Conservation (phyloP, 179 eudicot species). For the Nepenthes alata region DNA sequence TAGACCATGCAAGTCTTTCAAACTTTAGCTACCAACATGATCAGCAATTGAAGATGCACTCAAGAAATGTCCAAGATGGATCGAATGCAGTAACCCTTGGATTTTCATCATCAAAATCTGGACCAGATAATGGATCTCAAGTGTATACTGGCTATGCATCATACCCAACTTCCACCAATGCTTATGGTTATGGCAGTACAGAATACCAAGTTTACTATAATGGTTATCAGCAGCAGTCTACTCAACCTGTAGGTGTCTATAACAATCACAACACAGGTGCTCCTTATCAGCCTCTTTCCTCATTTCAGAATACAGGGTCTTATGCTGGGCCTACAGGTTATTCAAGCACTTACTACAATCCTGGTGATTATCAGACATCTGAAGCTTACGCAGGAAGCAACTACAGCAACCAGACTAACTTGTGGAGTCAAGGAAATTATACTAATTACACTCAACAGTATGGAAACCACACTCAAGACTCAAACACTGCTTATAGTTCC, state of each 20-base stretch:
- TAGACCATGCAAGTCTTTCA: slow-evolving; percentile 37
- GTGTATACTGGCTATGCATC: slow-evolving; percentile 49
- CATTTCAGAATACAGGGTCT: slow-evolving; percentile 99
- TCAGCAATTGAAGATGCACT: slow-evolving; percentile 32
- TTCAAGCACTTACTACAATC: slow-evolving; percentile 99
- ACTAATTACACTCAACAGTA: slow-evolving; percentile 54
- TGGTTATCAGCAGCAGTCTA: slow-evolving; percentile 71
- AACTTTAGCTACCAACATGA: slow-evolving; percentile 39
- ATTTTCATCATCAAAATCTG: slow-evolving; percentile 43
- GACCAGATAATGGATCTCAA: slow-evolving; percentile 44
- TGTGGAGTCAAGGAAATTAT: slow-evolving; percentile 76
- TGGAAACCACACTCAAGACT: slow-evolving; percentile 51
- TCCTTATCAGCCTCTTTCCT: slow-evolving; percentile 99
- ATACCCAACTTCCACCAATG: slow-evolving; percentile 40
- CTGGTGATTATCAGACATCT: slow-evolving; percentile 99
- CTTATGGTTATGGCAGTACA: slow-evolving; percentile 55
- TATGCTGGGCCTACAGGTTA: slow-evolving; percentile 94
- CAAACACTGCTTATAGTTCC: slow-evolving; percentile 56
- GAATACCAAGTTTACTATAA: slow-evolving; percentile 70
- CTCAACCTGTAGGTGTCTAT: slow-evolving; percentile 77
- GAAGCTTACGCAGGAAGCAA: slow-evolving; percentile 67
- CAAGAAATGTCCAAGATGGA: slow-evolving; percentile 39
- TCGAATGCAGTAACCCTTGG: slow-evolving; percentile 32
- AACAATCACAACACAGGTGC: slow-evolving; percentile 99
- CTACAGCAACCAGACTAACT: slow-evolving; percentile 59